These are phyloP conservation scores for Trichoderma citrinoviride DNA, from an alignment of 2,329 filamentous ascomycete genomes.

Conservation along the genomic window DNA sequence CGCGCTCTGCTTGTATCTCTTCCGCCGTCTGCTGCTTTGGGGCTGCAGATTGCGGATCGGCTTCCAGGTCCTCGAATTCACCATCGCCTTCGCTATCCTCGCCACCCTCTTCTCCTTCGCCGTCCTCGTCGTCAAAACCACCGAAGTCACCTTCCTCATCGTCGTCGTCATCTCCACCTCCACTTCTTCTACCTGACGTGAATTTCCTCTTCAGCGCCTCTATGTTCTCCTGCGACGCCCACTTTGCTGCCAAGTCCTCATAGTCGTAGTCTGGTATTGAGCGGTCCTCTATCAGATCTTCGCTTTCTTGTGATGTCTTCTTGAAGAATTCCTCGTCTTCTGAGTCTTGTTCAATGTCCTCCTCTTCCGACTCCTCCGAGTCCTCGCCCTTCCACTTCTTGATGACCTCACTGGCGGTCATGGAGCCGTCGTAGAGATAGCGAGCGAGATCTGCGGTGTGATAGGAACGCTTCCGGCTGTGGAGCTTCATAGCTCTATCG, in stretches of 20 bases:
- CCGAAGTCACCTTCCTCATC: conserved; percentile 52
- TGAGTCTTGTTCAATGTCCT: conserved; percentile 55
- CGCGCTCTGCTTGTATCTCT: conserved; percentile 82
- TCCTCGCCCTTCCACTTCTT: conserved; percentile 74
- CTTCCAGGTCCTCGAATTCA: conserved; percentile 80
- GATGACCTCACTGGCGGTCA: conserved; percentile 73
- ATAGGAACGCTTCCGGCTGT: conserved; percentile 68
- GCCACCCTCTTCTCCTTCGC: conserved; percentile 57
- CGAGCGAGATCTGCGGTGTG: conserved; percentile 79
- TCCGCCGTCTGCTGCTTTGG: conserved; percentile 45
- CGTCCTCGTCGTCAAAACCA: conserved; percentile 59
- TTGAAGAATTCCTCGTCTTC: conserved; percentile 65
- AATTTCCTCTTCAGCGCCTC: conserved; percentile 74
- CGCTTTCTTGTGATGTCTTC: conserved; percentile 60
- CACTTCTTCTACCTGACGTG: conserved; percentile 52
- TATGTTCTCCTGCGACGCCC: conserved; percentile 76
- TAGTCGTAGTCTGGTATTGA: conserved; percentile 78
- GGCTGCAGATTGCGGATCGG: conserved; percentile 30
- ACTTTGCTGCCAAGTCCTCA: conserved; percentile 76
- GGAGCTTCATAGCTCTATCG: conserved; percentile 69
- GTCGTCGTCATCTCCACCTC: conserved; percentile 32
- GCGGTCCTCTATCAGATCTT: conserved; percentile 76
- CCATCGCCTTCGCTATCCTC: conserved; percentile 72
- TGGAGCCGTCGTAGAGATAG: conserved; percentile 80
- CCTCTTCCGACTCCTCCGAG: conserved; percentile 49